Conservation (phyloP, 495 filamentous ascomycete species). For the Penicillium angulare region DNA sequence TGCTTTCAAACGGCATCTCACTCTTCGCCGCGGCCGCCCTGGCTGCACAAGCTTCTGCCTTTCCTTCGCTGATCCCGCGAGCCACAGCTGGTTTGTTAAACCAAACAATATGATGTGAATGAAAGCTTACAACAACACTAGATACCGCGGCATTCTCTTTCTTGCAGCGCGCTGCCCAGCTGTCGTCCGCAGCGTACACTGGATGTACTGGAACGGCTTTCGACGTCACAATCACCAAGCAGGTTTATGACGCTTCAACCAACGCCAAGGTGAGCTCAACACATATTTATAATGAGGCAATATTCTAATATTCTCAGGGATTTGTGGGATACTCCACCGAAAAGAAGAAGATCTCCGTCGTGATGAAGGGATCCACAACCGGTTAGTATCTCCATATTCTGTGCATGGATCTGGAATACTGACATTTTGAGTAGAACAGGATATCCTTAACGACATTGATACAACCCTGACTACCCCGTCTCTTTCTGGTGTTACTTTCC, state of each 20-base stretch:
- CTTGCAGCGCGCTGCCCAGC: constrained; percentile 31
- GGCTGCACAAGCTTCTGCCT: constrained; percentile 13
- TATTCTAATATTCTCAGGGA: constrained; percentile 13
- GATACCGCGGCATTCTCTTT: constrained; percentile 20
- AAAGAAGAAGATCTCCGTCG: constrained; percentile 29
- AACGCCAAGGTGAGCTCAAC: constrained; percentile 23
- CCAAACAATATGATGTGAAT: neutral
- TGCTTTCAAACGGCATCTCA: constrained; percentile 7
- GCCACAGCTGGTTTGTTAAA: constrained; percentile 17
- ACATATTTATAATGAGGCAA: neutral
- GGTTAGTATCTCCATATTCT: constrained; percentile 6
- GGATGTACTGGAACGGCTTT: constrained; percentile 29
- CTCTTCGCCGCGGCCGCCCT: constrained; percentile 5
- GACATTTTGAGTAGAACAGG: constrained; percentile 8
- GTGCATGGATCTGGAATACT: neutral
- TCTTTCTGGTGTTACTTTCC: constrained; percentile 31
- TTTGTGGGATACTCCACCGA: constrained; percentile 29
- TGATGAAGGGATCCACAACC: constrained; percentile 33
- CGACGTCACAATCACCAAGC: constrained; percentile 34
- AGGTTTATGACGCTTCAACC: constrained; percentile 21
- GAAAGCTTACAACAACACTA: constrained; percentile 7
- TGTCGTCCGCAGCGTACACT: constrained; percentile 34
- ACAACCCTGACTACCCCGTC: constrained; percentile 27
- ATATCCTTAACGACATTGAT: constrained; percentile 39
- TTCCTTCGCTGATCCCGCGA: constrained; percentile 11